A percentile compares a stretch with the other conserved stretches of the same genome.
These are phyloP conservation scores for Tulasnella calospora DNA, from an alignment of 768 basidiomycete genomes.

Conservation along the genomic window DNA sequence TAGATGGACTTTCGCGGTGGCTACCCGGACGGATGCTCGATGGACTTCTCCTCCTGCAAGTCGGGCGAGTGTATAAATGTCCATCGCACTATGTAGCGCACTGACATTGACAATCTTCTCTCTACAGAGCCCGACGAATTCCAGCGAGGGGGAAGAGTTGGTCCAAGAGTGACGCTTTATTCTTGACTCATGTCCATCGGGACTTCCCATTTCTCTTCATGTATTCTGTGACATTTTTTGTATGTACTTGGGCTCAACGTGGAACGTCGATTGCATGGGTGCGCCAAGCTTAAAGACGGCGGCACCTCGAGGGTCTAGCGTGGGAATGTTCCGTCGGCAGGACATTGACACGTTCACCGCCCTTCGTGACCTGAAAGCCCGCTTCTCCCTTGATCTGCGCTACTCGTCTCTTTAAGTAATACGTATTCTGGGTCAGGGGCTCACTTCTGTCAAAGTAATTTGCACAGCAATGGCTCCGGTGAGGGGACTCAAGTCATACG, in stretches of 20 bases:
- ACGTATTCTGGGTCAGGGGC: background rate
- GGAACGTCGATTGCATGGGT: background rate
- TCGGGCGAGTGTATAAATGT: background rate
- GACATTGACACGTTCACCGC: too few relatives aligned
- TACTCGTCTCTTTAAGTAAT: too few relatives aligned
- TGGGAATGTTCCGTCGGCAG: too few relatives aligned
- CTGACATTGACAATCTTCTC: background rate
- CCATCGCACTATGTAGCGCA: background rate
- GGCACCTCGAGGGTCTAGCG: too few relatives aligned
- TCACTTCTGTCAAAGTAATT: background rate
- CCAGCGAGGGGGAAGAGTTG: background rate
- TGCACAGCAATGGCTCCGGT: background rate
- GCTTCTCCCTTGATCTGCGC: too few relatives aligned
- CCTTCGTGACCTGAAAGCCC: too few relatives aligned
- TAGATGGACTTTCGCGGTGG: background rate
- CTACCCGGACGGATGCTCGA: background rate
- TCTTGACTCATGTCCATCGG: background rate
- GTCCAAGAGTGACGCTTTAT: background rate
- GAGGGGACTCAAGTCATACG: background rate
- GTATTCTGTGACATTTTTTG: background rate
- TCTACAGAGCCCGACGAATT: background rate
- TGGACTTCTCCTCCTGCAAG: background rate
- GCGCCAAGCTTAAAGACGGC: background rate
- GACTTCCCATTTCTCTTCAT: background rate
- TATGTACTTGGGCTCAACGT: background rate